Evolutionary conservation across 1,139 yeast species (phyloP).

Genomic region (Pneumocystis sp.): DNA sequence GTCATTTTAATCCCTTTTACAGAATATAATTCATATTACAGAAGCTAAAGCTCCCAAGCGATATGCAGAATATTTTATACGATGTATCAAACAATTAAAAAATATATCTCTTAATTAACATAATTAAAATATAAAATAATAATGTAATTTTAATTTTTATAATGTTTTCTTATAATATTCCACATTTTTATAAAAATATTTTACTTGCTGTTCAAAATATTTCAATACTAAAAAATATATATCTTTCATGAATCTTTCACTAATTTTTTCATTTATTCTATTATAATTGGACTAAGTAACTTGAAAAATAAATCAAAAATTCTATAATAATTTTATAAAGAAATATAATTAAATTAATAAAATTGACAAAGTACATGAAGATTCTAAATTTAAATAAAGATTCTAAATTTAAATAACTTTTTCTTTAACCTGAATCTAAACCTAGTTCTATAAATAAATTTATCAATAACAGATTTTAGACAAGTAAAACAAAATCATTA

Average conservation of each 20-base stretch:
- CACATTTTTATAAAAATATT: too few species aligned
- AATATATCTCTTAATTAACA: background rate
- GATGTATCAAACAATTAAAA: slow-evolving; percentile 22
- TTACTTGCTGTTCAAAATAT: too few species aligned
- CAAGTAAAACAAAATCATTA: background rate
- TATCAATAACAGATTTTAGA: background rate
- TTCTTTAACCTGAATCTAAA: background rate
- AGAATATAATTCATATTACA: slow-evolving; percentile 29
- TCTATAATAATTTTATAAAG: too few species aligned
- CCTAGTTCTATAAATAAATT: too few species aligned
- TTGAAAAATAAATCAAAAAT: too few species aligned
- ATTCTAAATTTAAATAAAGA: too few species aligned
- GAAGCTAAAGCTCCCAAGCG: slow-evolving; percentile 33
- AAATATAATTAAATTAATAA: too few species aligned
- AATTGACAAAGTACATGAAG: too few species aligned
- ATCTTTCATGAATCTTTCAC: too few species aligned
- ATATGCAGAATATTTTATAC: slow-evolving; percentile 36
- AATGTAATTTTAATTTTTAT: background rate
- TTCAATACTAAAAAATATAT: too few species aligned
- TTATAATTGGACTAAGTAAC: too few species aligned
- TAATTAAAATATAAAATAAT: background rate
- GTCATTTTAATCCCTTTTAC: background rate
- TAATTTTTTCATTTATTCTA: too few species aligned
- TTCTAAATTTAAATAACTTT: background rate
- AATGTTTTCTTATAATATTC: background rate